Evolutionary conservation across 306 rosid species (phyloP).

Genomic region (Pachyrhizus erosus): DNA sequence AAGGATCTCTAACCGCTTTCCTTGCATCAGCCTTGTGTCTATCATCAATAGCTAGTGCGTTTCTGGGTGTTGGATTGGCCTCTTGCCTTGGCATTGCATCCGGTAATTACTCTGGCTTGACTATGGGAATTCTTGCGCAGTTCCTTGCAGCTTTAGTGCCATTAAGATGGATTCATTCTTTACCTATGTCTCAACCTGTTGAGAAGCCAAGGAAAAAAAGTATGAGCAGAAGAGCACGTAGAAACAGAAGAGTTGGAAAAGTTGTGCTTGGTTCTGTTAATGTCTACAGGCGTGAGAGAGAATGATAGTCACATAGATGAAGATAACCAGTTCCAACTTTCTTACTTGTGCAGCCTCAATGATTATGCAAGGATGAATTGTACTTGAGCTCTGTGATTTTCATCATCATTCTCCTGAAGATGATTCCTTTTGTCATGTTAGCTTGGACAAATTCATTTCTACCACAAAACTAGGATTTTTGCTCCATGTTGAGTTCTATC

Average conservation of each 20-base stretch:
- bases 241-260: slow-evolving; percentile 80
- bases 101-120: slow-evolving; percentile 71
- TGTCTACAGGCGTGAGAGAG: slow-evolving; percentile 72
- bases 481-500: slow-evolving; percentile 28
- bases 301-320: slow-evolving; percentile 60
- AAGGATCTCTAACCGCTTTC: slow-evolving; percentile 91
- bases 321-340: slow-evolving; percentile 3
- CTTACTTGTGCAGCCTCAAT: not conserved
- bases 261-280: slow-evolving; percentile 54
- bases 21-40: slow-evolving; percentile 74
- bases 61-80: slow-evolving; percentile 81
- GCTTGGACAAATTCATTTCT: not conserved
- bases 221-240: slow-evolving; percentile 63
- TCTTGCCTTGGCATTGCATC: slow-evolving; percentile 67
- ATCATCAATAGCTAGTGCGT: slow-evolving; percentile 77
- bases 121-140: slow-evolving; percentile 67
- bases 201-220: slow-evolving; percentile 59
- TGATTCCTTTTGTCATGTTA: not conserved
- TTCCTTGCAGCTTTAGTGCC: slow-evolving; percentile 77
- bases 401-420: slow-evolving; percentile 1
- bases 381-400: not conserved
- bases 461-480: slow-evolving; percentile 21
- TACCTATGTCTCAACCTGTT: slow-evolving; percentile 57
- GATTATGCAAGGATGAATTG: slow-evolving; percentile 27
- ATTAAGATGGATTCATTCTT: slow-evolving; percentile 53